Evolutionary conservation across 2,329 filamentous ascomycete species (phyloP).

Genomic region (Cryphonectria naterciae): DNA sequence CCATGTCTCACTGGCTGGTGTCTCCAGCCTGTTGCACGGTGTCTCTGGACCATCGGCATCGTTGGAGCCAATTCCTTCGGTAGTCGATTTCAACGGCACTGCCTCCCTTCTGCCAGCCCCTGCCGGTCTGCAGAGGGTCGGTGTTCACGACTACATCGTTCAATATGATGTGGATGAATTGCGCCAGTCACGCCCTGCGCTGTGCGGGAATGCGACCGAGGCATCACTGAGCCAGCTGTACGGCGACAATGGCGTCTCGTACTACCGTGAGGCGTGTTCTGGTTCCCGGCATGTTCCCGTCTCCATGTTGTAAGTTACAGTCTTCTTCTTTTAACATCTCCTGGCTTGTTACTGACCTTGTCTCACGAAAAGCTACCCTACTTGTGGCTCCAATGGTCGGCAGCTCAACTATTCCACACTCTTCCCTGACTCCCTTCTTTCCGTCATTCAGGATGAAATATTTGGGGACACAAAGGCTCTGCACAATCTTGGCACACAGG

Average conservation of each 20-base stretch:
- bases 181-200: background rate
- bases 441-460: background rate
- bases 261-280: constrained; percentile 8
- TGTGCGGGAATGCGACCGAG: constrained; percentile 1
- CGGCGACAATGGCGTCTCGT: constrained; percentile 4
- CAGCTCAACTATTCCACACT: constrained; percentile 3
- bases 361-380: constrained; percentile 20
- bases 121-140: constrained; percentile 5
- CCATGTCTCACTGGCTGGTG: constrained; percentile 10
- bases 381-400: constrained; percentile 9
- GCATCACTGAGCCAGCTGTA: background rate
- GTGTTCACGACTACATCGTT: constrained; percentile 9
- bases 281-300: constrained; percentile 17
- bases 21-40: background rate
- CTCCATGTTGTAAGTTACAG: constrained; percentile 22
- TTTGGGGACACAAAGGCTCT: background rate
- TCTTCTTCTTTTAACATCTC: background rate
- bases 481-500: constrained; percentile 24
- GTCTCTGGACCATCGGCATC: background rate
- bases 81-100: constrained; percentile 18
- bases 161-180: background rate
- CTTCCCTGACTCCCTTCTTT: constrained; percentile 18
- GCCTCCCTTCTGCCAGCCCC: constrained; percentile 6
- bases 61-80: background rate
- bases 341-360: constrained; percentile 11